Conservation (phyloP, 305 asterid species). For the Coffea humblotiana region DNA sequence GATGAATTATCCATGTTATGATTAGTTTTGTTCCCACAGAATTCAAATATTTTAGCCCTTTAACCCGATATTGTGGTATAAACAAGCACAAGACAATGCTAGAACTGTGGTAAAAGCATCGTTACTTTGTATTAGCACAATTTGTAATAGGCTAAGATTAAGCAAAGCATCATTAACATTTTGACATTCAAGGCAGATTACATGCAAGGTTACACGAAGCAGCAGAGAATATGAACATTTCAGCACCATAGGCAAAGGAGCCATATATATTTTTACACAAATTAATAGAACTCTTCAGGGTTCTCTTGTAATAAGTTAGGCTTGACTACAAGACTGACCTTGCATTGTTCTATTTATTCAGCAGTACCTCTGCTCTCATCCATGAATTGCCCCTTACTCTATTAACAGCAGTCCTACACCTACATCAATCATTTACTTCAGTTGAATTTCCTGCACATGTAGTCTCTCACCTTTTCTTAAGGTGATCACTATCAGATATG, state of each 20-base stretch:
- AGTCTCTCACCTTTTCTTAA: neutral
- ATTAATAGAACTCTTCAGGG: neutral
- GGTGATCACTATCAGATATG: neutral
- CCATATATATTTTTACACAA: neutral
- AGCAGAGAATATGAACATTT: neutral
- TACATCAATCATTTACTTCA: no score
- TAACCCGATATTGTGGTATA: neutral
- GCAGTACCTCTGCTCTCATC: neutral
- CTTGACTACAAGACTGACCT: neutral
- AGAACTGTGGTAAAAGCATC: neutral
- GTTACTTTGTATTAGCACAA: neutral
- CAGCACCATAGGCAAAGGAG: neutral
- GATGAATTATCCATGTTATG: neutral
- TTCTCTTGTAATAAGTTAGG: neutral
- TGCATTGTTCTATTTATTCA: neutral
- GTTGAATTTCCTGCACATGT: neutral
- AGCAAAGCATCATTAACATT: neutral
- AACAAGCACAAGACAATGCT: neutral
- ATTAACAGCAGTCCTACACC: no score
- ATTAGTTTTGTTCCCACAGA: neutral
- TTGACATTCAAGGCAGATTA: neutral
- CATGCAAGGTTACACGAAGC: neutral
- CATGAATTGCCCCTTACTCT: no score
- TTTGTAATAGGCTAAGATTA: neutral
- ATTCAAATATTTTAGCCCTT: neutral